Evolutionary conservation across 768 basidiomycete species (phyloP).

Genomic region (Hebeloma cylindrosporum): DNA sequence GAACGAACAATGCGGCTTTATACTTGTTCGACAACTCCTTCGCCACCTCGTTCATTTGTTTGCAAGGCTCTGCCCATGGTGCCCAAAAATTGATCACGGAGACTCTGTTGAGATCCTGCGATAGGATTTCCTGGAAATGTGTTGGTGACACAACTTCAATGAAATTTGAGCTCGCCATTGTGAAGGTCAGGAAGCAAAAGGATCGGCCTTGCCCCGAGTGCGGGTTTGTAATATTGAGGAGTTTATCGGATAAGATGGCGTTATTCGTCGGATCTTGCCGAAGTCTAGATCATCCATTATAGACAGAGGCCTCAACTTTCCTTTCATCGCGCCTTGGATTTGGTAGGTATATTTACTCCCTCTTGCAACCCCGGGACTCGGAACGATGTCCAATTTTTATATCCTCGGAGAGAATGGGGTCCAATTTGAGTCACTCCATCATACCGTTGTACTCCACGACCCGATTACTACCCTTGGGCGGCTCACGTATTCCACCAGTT

Average conservation of each 20-base stretch:
- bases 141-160: slow-evolving; percentile 56
- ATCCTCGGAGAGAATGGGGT: no score
- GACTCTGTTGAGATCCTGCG: slow-evolving; percentile 72
- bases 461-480: no score
- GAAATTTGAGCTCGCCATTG: slow-evolving; percentile 32
- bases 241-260: slow-evolving; percentile 30
- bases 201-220: slow-evolving; percentile 10
- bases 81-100: slow-evolving; percentile 96
- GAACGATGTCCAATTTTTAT: no score
- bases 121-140: slow-evolving; percentile 75
- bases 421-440: no score
- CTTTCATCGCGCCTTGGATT: neutral
- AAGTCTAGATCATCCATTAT: slow-evolving; percentile 1
- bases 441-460: no score
- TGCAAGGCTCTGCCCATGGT: slow-evolving; percentile 88
- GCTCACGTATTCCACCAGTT: no score
- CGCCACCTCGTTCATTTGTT: slow-evolving; percentile 82
- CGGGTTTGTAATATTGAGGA: slow-evolving; percentile 16
- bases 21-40: slow-evolving; percentile 73
- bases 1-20: slow-evolving; percentile 65
- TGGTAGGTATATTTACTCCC: neutral
- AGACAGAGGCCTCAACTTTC: slow-evolving; percentile 5
- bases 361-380: no score
- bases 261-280: slow-evolving; percentile 30
- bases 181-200: slow-evolving; percentile 2